These are phyloP conservation scores for Decorospora gaudefroyi DNA, from an alignment of 2,329 filamentous ascomycete species.

Conservation along the genomic window DNA sequence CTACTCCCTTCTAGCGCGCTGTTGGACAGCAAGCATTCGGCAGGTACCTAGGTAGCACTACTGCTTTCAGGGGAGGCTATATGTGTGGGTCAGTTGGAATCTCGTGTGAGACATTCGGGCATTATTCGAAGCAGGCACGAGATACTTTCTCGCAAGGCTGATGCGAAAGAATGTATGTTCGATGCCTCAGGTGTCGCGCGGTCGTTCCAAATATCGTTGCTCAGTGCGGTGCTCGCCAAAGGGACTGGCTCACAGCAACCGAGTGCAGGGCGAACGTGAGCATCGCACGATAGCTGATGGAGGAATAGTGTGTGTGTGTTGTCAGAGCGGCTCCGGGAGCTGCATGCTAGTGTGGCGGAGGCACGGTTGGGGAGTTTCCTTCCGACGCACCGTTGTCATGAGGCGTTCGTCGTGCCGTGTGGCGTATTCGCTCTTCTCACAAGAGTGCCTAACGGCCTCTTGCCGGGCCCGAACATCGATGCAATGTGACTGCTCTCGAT, in stretches of 20 bases:
- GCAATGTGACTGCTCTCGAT: conserved; percentile 26
- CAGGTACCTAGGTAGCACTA: conserved; percentile 5
- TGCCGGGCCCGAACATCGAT: conserved; percentile 18
- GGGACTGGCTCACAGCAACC: conserved; percentile 5
- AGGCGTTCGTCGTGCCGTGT: conserved; percentile 29
- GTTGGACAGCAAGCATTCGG: conserved; percentile 10
- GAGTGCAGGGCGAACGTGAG: conserved; percentile 2
- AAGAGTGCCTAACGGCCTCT: conserved; percentile 27
- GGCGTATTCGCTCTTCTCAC: conserved; percentile 22
- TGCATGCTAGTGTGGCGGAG: conserved; percentile 21
- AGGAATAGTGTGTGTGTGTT: conserved; percentile 1
- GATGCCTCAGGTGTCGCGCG: conserved; percentile 10
- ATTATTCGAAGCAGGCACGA: conserved; percentile 3
- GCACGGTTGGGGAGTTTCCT: conserved; percentile 18
- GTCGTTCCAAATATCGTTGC: conserved; percentile 8
- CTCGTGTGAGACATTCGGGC: conserved; percentile 2
- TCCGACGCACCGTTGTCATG: conserved; percentile 16
- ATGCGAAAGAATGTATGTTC: conserved; percentile 1
- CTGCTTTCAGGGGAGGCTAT: conserved; percentile 3
- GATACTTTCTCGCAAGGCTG: not conserved
- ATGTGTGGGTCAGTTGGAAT: conserved; percentile 5
- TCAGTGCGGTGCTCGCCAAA: conserved; percentile 12
- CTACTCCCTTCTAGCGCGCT: conserved; percentile 7
- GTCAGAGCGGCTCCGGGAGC: conserved; percentile 7
- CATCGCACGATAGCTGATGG: conserved; percentile 7